Percentiles rank a stretch among this genome's conserved stretches.
Evolutionary conservation across 2,329 filamentous ascomycete genomes (phyloP).

Genomic region (Talaromyces atroroseus): DNA sequence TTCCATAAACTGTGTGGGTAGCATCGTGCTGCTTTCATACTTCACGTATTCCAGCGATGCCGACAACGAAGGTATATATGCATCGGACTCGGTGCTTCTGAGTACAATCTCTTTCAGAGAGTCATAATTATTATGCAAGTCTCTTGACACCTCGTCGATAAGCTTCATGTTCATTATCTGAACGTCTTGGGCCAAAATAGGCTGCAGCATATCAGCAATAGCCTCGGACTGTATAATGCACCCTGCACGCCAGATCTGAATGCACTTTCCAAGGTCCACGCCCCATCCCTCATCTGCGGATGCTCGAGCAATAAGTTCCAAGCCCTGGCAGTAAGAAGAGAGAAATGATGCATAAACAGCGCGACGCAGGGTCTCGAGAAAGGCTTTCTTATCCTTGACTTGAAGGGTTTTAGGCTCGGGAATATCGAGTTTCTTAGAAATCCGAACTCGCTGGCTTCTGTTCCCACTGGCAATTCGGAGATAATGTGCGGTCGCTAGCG

Average conservation of each 20-base stretch:
- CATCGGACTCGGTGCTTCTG: slow-evolving; percentile 52
- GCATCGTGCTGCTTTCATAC: slow-evolving; percentile 52
- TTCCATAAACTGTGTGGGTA: slow-evolving; percentile 66
- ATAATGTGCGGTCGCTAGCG: slow-evolving; percentile 58
- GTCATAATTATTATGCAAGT: slow-evolving; percentile 48
- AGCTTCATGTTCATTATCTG: slow-evolving; percentile 33
- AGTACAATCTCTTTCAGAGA: slow-evolving; percentile 53
- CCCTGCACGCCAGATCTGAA: slow-evolving; percentile 61
- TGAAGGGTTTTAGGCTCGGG: slow-evolving; percentile 34
- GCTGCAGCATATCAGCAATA: slow-evolving; percentile 55
- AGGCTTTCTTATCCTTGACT: slow-evolving; percentile 34
- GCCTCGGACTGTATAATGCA: slow-evolving; percentile 67
- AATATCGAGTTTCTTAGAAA: slow-evolving; percentile 45
- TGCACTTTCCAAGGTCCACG: slow-evolving; percentile 35
- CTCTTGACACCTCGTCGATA: slow-evolving; percentile 46
- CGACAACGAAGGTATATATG: slow-evolving; percentile 55
- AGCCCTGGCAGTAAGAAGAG: slow-evolving; percentile 59
- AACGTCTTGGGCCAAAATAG: slow-evolving; percentile 22
- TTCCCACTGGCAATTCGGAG: slow-evolving; percentile 61
- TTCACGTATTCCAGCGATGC: slow-evolving; percentile 64
- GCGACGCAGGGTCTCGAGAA: slow-evolving; percentile 54
- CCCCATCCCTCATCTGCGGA: slow-evolving; percentile 56
- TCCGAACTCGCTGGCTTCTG: slow-evolving; percentile 49
- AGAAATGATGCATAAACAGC: slow-evolving; percentile 60
- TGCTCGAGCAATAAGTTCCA: slow-evolving; percentile 58